These are phyloP conservation scores for Leccinum fuscescens DNA, from an alignment of 1,284 basidiomycete species.

Conservation along the genomic window DNA sequence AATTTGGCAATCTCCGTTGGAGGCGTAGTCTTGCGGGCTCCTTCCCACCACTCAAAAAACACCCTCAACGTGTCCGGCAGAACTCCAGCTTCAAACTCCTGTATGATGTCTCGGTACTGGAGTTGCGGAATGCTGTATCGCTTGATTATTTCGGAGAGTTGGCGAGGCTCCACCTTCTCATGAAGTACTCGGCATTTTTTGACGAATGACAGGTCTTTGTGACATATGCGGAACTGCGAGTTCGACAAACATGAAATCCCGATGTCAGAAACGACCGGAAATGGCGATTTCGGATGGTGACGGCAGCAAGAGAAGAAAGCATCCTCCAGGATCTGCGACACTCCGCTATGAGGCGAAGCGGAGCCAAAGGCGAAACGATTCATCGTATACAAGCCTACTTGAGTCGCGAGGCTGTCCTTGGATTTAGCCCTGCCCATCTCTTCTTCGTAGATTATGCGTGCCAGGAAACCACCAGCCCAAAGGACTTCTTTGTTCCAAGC, in stretches of 20 bases:
- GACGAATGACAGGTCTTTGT: conserved; percentile 10
- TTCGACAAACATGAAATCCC: conserved; percentile 50
- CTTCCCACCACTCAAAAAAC: conserved; percentile 88
- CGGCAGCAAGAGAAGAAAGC: conserved; percentile 74
- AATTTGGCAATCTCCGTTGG: neutral
- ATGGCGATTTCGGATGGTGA: conserved; percentile 21
- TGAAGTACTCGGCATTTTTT: conserved; percentile 13
- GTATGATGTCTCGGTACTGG: conserved; percentile 79
- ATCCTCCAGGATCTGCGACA: conserved; percentile 71
- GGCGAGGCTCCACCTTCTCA: conserved; percentile 39
- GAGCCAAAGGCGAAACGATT: conserved; percentile 80
- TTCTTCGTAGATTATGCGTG: conserved; percentile 83
- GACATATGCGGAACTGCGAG: neutral
- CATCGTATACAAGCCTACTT: conserved; percentile 67
- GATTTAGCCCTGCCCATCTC: conserved; percentile 53
- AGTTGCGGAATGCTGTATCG: conserved; percentile 66
- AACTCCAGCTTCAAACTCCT: conserved; percentile 76
- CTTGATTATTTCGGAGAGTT: conserved; percentile 47
- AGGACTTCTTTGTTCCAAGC: conserved; percentile 89
- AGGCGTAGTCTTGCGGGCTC: neutral
- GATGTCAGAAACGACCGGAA: conserved; percentile 56
- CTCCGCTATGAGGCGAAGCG: conserved; percentile 80
- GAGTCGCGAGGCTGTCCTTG: conserved; percentile 47
- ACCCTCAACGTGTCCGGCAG: conserved; percentile 70
- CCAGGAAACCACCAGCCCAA: conserved; percentile 76